A percentile compares a stretch with the other conserved stretches of the same genome.
Evolutionary conservation across 176 grass and related monocot species (phyloP).

Genomic region (Avena eriantha): DNA sequence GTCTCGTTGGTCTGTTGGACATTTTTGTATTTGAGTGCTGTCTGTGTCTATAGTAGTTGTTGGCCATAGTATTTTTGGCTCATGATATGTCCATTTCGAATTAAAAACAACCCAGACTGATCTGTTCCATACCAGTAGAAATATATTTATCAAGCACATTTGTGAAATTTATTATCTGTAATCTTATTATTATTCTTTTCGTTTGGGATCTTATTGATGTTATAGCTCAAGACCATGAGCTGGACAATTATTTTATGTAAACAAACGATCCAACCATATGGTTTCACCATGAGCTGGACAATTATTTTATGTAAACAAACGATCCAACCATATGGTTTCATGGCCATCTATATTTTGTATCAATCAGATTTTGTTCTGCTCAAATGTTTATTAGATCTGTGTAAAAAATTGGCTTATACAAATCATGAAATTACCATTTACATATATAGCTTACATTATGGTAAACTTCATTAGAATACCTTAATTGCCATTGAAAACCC

Average conservation of each 20-base stretch:
- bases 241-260: background rate
- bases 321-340: background rate
- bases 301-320: background rate
- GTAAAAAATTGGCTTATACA: background rate
- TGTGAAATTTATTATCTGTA: background rate
- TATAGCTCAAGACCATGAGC: background rate
- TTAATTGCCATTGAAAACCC: background rate
- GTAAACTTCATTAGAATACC: background rate
- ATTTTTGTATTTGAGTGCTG: background rate
- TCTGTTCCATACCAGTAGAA: background rate
- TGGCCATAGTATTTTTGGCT: background rate
- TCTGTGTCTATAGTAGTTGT: background rate
- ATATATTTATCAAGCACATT: background rate
- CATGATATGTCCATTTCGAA: background rate
- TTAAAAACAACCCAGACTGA: background rate
- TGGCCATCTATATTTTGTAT: background rate
- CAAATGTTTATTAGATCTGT: background rate
- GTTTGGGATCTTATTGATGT: background rate
- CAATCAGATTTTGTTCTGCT: background rate
- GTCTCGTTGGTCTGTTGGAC: background rate
- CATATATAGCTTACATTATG: background rate
- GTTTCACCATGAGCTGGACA: background rate
- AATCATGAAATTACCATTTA: background rate
- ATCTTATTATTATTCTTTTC: background rate
- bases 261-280: background rate